These are phyloP conservation scores for Mycena pura DNA, from an alignment of 768 basidiomycete genomes.

Conservation along the genomic window DNA sequence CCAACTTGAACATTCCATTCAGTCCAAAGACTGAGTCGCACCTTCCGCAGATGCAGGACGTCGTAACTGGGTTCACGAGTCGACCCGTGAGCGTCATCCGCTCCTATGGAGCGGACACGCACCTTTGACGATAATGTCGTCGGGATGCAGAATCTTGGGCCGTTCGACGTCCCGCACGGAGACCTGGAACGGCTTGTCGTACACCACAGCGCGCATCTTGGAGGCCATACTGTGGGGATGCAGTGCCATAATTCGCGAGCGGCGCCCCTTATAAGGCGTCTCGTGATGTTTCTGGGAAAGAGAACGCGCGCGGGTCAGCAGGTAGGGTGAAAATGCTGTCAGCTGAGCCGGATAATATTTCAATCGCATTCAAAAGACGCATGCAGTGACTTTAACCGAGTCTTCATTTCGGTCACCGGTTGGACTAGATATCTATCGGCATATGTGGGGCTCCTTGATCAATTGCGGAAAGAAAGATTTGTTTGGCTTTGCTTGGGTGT, in stretches of 20 bases:
- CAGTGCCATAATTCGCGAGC: too few species aligned
- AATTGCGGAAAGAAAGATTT: too few species aligned
- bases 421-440: too few species aligned
- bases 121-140: conserved; percentile 60
- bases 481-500: too few species aligned
- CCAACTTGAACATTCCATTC: not conserved
- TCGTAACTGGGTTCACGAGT: conserved; percentile 47
- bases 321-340: not conserved
- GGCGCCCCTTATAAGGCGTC: not conserved
- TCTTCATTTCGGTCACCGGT: too few species aligned
- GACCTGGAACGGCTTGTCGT: conserved; percentile 56
- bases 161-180: conserved; percentile 53
- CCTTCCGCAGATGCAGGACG: conserved; percentile 61
- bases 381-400: too few species aligned
- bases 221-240: not conserved
- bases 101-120: conserved; percentile 9
- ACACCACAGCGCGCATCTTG: conserved; percentile 59
- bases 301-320: not conserved
- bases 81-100: too few species aligned
- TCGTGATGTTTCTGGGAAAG: not conserved
- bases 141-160: conserved; percentile 56
- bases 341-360: not conserved
- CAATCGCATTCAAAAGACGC: too few species aligned
- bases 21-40: conserved; percentile 13
- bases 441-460: too few species aligned